Percentiles rank a stretch among this genome's conserved stretches.
Evolutionary conservation across 345 rosid genomes (phyloP).

Genomic region (Sisymbrium altissimum): DNA sequence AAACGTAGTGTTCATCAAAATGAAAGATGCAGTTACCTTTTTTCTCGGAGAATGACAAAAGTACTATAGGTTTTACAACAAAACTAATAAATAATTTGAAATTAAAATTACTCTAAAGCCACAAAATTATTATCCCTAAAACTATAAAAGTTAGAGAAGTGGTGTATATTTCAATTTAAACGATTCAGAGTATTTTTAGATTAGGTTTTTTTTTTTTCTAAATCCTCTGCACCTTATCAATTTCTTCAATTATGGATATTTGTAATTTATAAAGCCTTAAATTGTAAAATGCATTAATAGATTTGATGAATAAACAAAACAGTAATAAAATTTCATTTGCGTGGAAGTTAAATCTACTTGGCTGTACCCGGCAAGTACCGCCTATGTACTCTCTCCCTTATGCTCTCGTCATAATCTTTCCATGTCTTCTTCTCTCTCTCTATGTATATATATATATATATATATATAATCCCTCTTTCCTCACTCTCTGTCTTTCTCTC

Average conservation of each 20-base stretch:
- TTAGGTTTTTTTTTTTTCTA: neutral
- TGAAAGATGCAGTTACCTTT: no score
- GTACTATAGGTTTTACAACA: no score
- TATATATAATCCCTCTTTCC: constrained; percentile 3
- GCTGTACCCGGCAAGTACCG: constrained; percentile 52
- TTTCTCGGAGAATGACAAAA: no score
- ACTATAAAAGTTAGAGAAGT: neutral
- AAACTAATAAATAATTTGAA: no score
- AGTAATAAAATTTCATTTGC: neutral
- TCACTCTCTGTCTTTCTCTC: neutral
- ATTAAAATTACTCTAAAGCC: no score
- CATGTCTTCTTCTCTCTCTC: constrained; percentile 20
- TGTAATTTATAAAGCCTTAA: neutral
- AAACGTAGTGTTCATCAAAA: no score
- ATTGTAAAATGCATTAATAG: neutral
- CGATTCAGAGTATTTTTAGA: neutral
- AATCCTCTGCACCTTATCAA: neutral
- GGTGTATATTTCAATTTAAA: neutral
- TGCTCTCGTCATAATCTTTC: constrained; percentile 39
- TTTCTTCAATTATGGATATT: neutral
- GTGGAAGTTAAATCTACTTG: neutral
- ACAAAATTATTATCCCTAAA: neutral
- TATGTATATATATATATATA: no score
- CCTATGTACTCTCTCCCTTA: constrained; percentile 16
- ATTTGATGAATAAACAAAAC: neutral